Evolutionary conservation across 2,329 filamentous ascomycete species (phyloP).

Genomic region (Aspergillus sp.): DNA sequence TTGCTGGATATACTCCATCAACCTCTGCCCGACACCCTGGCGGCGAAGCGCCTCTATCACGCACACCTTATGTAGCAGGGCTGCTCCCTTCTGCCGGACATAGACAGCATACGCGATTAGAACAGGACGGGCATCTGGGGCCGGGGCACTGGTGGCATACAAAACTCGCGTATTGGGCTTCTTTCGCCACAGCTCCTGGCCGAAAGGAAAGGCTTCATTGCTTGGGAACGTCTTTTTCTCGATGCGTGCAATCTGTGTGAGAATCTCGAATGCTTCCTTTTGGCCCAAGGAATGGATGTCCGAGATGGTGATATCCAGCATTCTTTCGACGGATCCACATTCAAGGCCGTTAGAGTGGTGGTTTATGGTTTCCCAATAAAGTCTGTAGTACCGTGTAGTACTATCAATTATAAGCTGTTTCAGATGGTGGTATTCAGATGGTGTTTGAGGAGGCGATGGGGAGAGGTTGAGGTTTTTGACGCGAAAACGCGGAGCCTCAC

Average conservation of each 20-base stretch:
- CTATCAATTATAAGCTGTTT: no score
- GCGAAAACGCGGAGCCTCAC: no score
- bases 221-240: conserved; percentile 48
- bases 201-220: conserved; percentile 46
- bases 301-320: conserved; percentile 24
- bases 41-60: conserved; percentile 41
- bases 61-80: conserved; percentile 48
- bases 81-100: conserved; percentile 38
- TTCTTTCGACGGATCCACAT: conserved; percentile 18
- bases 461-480: no score
- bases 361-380: neutral
- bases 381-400: no score
- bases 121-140: conserved; percentile 8
- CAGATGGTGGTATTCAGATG: no score
- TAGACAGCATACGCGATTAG: conserved; percentile 44
- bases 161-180: conserved; percentile 45
- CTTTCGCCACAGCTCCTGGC: conserved; percentile 38
- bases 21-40: conserved; percentile 40
- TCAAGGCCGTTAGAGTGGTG: conserved; percentile 7
- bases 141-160: conserved; percentile 20
- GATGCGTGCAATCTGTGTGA: conserved; percentile 31
- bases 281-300: conserved; percentile 33
- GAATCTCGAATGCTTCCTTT: conserved; percentile 29
- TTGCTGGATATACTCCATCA: conserved; percentile 39
- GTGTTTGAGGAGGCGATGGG: no score